phyloP scores from a whole-genome alignment of 2,329 filamentous ascomycete genomes.

The Lasiodiplodia theobromae region DNA sequence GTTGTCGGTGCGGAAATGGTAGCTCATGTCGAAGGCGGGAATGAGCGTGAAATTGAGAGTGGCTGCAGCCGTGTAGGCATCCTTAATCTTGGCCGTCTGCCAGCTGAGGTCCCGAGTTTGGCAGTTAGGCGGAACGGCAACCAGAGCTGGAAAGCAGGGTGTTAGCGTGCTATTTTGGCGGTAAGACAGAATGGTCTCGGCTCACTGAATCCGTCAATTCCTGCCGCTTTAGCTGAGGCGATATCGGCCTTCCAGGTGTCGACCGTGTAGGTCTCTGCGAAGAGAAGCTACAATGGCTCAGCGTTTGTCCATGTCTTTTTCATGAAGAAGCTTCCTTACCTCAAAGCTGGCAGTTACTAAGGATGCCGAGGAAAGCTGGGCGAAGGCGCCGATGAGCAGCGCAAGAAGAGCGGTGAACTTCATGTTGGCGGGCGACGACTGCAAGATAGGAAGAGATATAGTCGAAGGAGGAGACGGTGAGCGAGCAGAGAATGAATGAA shows the following conservation, averaged over 20 bases:
- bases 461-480: neutral
- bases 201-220: conserved; percentile 31
- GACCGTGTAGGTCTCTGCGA: conserved; percentile 26
- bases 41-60: conserved; percentile 45
- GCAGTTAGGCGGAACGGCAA: conserved; percentile 48
- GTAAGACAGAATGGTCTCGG: neutral
- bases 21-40: conserved; percentile 51
- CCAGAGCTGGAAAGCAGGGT: conserved; percentile 37
- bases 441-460: neutral
- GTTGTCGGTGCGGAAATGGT: conserved; percentile 32
- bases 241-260: conserved; percentile 30
- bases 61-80: conserved; percentile 45
- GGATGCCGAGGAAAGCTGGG: conserved; percentile 1
- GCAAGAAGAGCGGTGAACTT: neutral
- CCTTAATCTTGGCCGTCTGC: conserved; percentile 45
- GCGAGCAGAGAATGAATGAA: neutral
- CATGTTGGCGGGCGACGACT: conserved; percentile 3
- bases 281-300: conserved; percentile 20
- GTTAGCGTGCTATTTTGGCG: neutral
- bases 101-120: conserved; percentile 36
- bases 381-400: conserved; percentile 7
- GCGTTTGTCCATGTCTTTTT: neutral
- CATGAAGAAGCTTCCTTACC: neutral
- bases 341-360: conserved; percentile 25
- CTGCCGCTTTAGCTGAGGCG: conserved; percentile 23